Percentiles rank a stretch among this genome's conserved stretches.
These are phyloP conservation scores for Beauveria australis DNA, from an alignment of 2,329 filamentous ascomycete genomes.

Conservation along the genomic window DNA sequence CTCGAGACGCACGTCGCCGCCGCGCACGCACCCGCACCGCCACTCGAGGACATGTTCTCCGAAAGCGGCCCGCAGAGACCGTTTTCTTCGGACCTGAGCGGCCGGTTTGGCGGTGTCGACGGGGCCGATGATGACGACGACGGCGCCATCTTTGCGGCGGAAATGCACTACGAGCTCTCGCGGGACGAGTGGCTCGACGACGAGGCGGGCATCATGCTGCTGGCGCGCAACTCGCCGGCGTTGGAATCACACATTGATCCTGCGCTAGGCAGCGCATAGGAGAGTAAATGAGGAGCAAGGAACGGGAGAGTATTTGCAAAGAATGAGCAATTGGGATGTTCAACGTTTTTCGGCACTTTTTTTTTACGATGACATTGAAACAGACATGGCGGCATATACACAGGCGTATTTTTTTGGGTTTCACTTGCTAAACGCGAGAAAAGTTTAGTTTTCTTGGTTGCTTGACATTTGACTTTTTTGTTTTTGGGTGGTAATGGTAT, in stretches of 20 bases:
- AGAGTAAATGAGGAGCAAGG: too few species aligned
- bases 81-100: constrained; percentile 6
- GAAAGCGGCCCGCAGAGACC: constrained; percentile 12
- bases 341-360: too few species aligned
- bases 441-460: not conserved
- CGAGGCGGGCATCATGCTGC: constrained; percentile 34
- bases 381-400: too few species aligned
- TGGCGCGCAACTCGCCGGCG: constrained; percentile 22
- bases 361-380: too few species aligned
- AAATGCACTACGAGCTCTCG: constrained; percentile 23
- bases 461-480: not conserved
- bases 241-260: constrained; percentile 25
- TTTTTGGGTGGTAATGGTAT: not conserved
- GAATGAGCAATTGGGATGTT: not conserved
- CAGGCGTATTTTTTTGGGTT: too few species aligned
- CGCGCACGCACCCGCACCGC: constrained; percentile 19
- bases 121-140: constrained; percentile 10
- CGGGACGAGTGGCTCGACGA: constrained; percentile 36
- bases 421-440: not conserved
- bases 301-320: too few species aligned
- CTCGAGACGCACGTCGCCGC: constrained; percentile 36
- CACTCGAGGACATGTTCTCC: constrained; percentile 13
- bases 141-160: constrained; percentile 23
- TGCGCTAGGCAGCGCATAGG: constrained; percentile 16
- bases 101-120: constrained; percentile 17